Conservation (phyloP, 306 rosid genomes). For the Cucurbita moschata region DNA sequence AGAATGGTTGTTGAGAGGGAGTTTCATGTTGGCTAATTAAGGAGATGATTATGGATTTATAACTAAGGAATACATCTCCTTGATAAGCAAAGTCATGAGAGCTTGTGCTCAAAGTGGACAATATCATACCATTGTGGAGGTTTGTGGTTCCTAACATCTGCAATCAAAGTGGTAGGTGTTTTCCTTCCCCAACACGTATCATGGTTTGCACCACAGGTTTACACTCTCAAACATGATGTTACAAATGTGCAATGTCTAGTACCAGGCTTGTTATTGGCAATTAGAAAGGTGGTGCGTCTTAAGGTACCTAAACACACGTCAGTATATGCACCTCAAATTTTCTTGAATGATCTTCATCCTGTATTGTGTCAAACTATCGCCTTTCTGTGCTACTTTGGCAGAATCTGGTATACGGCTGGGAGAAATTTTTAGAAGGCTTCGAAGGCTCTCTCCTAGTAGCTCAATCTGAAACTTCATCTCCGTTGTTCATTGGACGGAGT, state of each 20-base stretch:
- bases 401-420: constrained; percentile 90
- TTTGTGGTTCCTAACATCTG: too few relatives aligned
- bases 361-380: background rate
- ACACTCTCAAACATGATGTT: constrained; percentile 69
- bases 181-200: background rate
- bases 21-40: too few relatives aligned
- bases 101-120: too few relatives aligned
- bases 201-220: constrained; percentile 33
- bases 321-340: background rate
- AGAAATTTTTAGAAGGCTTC: constrained; percentile 48
- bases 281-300: constrained; percentile 77
- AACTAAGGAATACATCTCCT: too few relatives aligned
- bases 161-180: background rate
- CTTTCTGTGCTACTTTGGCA: constrained; percentile 21
- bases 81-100: too few relatives aligned
- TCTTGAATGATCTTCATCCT: background rate
- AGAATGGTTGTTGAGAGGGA: background rate
- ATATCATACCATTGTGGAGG: too few relatives aligned
- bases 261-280: constrained; percentile 82
- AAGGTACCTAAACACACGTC: constrained; percentile 32
- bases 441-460: constrained; percentile 9
- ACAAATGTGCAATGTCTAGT: constrained; percentile 70
- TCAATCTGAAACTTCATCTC: constrained; percentile 5
- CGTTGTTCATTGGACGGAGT: constrained; percentile 3
- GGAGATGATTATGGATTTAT: too few relatives aligned